Evolutionary conservation across 2,329 filamentous ascomycete species (phyloP).

Genomic region (Sporothrix humicola): DNA sequence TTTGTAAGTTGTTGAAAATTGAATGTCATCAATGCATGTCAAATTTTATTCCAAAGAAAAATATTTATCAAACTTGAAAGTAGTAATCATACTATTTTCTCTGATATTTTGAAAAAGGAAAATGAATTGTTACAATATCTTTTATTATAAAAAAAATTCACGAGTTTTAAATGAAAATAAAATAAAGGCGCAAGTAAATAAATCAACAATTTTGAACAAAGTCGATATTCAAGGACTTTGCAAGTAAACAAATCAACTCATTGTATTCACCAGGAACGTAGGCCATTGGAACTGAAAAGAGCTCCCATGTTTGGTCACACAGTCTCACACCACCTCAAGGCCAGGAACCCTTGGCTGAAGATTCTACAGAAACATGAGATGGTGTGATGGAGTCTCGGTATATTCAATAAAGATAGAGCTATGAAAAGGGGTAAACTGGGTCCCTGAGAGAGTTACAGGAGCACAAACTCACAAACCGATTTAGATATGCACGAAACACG

Average conservation of each 20-base stretch:
- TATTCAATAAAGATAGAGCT: background rate
- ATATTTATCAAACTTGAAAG: too few species aligned
- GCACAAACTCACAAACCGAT: background rate
- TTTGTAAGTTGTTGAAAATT: background rate
- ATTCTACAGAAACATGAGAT: background rate
- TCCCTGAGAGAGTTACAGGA: background rate
- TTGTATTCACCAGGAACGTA: too few species aligned
- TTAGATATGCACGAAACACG: slow-evolving; percentile 7
- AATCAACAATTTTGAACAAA: too few species aligned
- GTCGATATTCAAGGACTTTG: too few species aligned
- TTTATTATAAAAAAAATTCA: too few species aligned
- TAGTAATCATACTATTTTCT: too few species aligned
- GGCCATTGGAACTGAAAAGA: background rate
- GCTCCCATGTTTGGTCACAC: background rate
- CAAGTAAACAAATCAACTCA: too few species aligned
- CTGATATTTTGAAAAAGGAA: too few species aligned
- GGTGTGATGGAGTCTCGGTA: slow-evolving; percentile 25
- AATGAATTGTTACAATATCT: too few species aligned
- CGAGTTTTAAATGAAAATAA: too few species aligned
- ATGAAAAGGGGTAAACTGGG: background rate
- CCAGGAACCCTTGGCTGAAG: background rate
- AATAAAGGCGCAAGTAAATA: too few species aligned
- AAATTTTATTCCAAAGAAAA: too few species aligned
- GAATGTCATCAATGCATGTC: background rate
- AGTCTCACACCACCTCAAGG: background rate